Base-by-base conservation (phyloP, 495 filamentous ascomycete species). In the Penicillium canariense region DNA sequence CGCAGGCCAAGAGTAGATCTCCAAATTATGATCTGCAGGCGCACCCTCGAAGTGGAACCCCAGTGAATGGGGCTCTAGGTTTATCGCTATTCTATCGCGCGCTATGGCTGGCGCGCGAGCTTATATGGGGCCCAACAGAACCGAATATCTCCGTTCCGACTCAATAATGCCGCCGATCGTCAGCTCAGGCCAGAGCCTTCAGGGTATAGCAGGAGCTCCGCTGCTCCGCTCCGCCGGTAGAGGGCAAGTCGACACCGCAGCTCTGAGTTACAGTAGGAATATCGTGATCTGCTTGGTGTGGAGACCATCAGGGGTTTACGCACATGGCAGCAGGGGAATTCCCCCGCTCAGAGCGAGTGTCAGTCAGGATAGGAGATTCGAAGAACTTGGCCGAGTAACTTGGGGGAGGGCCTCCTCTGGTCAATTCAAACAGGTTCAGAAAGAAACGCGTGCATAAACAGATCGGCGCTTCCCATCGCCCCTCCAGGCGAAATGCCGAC, bases 11-110 rank as follows among this genome's bases (percentile, higher is more conserved):
- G 15, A 28, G 20, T 27, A 31, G 22, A 25, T 35, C 18, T 26
- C n/a, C 54, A 61, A 47, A 64, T 61, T 64, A 17, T 52, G 61
- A 64, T 64, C 61, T 61, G 32, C 61, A 58, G 50, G 30, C 36
- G 35, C 28, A 35, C 23, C 40, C 31, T 34, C 22, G 28, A n/a
- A 26, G 26, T 43, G 25, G 49, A 27, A 14, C 10, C 8, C 15
- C 25, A 50, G 34, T 28, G 50, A 50, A 47, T 46, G 40, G 28
- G 27, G 18, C 23, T 44, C 30, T 20, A 53, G 39, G 26, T 32
- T 48, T 12, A 43, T 42, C 34, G 26, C 11, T 35, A 20, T 31
- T 36, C 23, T 22, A 39, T 52, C 30, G 22, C 18, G 30, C 26
- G 9, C 38, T 32, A n/a, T 54, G 56, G 50, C 50, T 59, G 50